phyloP scores from a whole-genome alignment of 768 basidiomycete species.

The Boletus tomentosulus region DNA sequence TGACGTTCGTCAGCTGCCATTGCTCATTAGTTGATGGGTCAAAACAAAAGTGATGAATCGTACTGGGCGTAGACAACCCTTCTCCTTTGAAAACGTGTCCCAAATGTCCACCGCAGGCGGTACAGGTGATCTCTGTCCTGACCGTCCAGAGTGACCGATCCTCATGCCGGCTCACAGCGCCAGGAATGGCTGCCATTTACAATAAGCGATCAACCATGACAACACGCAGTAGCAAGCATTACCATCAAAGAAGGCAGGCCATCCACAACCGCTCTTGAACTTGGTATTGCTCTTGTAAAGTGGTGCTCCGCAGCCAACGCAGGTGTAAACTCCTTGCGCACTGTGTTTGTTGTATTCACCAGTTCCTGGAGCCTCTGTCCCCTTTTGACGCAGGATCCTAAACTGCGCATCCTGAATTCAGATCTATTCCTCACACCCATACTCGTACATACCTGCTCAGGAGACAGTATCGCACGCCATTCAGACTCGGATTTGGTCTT shows the following conservation, averaged over 20 bases:
- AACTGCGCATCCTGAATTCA: conserved; percentile 48
- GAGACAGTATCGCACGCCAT: conserved; percentile 78
- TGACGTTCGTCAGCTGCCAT: conserved; percentile 73
- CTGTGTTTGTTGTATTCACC: conserved; percentile 75
- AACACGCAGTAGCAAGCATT: conserved; percentile 7
- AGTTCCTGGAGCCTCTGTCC: conserved; percentile 74
- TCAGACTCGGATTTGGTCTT: conserved; percentile 62
- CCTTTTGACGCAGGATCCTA: conserved; percentile 78
- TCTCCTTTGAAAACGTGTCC: conserved; percentile 97
- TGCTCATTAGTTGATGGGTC: neutral
- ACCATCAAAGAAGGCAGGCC: conserved; percentile 99
- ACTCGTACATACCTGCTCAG: conserved; percentile 62
- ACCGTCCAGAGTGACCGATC: conserved; percentile 63
- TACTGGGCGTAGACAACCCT: conserved; percentile 75
- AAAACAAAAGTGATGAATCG: conserved; percentile 21
- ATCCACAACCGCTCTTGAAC: conserved; percentile 91
- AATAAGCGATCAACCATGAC: neutral
- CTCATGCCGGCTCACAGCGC: conserved; percentile 76
- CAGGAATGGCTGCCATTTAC: conserved; percentile 68
- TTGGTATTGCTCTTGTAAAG: conserved; percentile 88
- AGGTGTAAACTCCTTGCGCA: conserved; percentile 66
- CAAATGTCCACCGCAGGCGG: conserved; percentile 89
- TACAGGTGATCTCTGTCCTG: conserved; percentile 84
- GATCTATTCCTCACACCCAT: neutral
- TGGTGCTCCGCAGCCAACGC: conserved; percentile 77